phyloP scores from a whole-genome alignment of 192 early-diverging fungal species.

The Funneliformis geosporum region DNA sequence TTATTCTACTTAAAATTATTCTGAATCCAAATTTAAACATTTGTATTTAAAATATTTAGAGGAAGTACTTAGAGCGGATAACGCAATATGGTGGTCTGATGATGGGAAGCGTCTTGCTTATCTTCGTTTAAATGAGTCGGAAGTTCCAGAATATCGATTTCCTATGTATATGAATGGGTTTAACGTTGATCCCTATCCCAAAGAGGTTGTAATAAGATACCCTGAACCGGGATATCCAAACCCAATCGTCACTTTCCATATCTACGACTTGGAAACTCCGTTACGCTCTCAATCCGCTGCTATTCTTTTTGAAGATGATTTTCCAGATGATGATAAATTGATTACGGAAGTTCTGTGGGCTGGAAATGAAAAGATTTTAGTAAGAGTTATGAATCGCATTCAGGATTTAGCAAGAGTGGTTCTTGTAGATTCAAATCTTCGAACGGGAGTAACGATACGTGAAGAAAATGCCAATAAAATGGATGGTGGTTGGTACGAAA shows the following conservation, averaged over 20 bases:
- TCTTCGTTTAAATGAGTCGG: conserved; percentile 83
- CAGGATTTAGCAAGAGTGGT: conserved; percentile 81
- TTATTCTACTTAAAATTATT: not conserved
- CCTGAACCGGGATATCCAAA: conserved; percentile 89
- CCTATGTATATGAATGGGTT: conserved; percentile 68
- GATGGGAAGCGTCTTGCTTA: conserved; percentile 76
- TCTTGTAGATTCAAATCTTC: conserved; percentile 45
- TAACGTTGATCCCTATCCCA: conserved; percentile 64
- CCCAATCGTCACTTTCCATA: conserved; percentile 74
- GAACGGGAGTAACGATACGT: conserved; percentile 50
- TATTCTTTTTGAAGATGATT: conserved; percentile 40
- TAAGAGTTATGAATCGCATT: conserved; percentile 85
- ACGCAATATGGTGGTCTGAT: conserved; percentile 88
- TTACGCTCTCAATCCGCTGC: conserved; percentile 35
- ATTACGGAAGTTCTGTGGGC: conserved; percentile 87
- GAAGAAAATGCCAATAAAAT: conserved; percentile 60
- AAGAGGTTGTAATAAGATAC: conserved; percentile 76
- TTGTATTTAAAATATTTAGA: conserved; percentile 47
- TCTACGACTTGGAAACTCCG: conserved; percentile 54
- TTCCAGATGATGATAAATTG: conserved; percentile 69
- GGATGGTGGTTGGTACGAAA: conserved; percentile 79
- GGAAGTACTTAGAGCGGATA: conserved; percentile 72
- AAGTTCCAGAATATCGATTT: conserved; percentile 76
- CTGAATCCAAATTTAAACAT: not conserved
- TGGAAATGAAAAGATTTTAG: conserved; percentile 60